Conservation (phyloP, 257 asterid genomes). For the Solanum medicagineum region DNA sequence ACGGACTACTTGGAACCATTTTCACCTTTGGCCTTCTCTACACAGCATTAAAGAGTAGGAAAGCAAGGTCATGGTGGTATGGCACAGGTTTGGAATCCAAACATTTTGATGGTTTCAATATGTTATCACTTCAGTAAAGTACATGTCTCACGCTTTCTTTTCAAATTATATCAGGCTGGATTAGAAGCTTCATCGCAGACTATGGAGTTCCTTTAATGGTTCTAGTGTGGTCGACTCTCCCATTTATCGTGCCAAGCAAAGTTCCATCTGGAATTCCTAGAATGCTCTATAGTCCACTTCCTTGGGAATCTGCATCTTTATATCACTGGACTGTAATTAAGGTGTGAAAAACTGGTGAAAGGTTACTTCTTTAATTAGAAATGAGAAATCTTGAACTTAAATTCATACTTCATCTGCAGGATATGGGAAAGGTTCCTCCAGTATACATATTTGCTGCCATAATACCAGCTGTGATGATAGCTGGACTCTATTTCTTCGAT, state of each 20-base stretch:
- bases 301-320: constrained; percentile 4
- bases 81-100: constrained; percentile 1
- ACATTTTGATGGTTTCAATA: not conserved
- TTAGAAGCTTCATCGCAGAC: not conserved
- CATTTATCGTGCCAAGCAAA: not conserved
- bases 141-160: not conserved
- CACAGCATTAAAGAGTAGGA: constrained; percentile 3
- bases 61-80: constrained; percentile 3
- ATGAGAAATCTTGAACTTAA: not conserved
- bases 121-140: not conserved
- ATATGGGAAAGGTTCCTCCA: constrained; percentile 39
- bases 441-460: constrained; percentile 35
- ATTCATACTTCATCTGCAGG: constrained; percentile 17
- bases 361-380: not conserved
- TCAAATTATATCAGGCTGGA: not conserved
- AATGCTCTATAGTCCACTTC: constrained; percentile 2
- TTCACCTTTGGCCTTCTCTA: constrained; percentile 1
- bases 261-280: constrained; percentile 7
- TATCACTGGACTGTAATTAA: constrained; percentile 1
- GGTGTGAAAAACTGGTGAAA: not conserved
- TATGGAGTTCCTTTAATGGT: constrained; percentile 10
- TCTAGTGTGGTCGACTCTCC: not conserved
- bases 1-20: not conserved
- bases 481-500: constrained; percentile 52
- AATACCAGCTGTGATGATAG: constrained; percentile 47